Percentiles rank a stretch among this genome's conserved stretches.
Evolutionary conservation across 495 filamentous ascomycete species (phyloP).

Genomic region (Glonium stellatum): DNA sequence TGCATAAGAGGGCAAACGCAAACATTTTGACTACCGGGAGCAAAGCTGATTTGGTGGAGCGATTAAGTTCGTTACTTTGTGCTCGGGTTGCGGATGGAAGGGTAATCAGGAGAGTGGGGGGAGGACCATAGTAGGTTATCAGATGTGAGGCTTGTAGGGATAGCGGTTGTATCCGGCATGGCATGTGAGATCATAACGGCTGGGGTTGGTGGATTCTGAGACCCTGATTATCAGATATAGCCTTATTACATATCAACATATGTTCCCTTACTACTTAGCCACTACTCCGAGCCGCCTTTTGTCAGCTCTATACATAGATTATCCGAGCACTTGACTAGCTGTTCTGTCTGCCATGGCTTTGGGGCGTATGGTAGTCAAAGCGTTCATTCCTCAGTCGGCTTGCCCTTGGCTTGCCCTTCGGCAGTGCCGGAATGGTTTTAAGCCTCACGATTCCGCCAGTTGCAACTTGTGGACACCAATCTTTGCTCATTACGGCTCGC

Average conservation of each 20-base stretch:
- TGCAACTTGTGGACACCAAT: background rate
- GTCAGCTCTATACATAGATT: conserved; percentile 1
- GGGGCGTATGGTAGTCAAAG: background rate
- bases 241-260: background rate
- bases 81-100: conserved; percentile 29
- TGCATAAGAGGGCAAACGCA: conserved; percentile 30
- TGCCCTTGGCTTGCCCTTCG: background rate
- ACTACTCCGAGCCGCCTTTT: background rate
- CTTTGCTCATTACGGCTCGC: background rate
- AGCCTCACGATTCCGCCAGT: too few relatives aligned
- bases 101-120: conserved; percentile 28
- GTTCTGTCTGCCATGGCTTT: background rate
- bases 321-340: background rate
- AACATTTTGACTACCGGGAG: conserved; percentile 29
- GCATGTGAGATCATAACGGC: background rate
- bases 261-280: background rate
- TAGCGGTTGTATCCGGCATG: background rate
- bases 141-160: background rate
- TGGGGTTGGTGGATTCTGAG: background rate
- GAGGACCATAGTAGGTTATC: background rate
- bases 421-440: background rate
- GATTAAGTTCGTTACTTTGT: conserved; percentile 27
- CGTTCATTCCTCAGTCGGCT: background rate
- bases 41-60: conserved; percentile 27
- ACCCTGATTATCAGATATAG: background rate